phyloP scores from a whole-genome alignment of 371 early-diverging fungal species.

The Blastocladiella emersonii region DNA sequence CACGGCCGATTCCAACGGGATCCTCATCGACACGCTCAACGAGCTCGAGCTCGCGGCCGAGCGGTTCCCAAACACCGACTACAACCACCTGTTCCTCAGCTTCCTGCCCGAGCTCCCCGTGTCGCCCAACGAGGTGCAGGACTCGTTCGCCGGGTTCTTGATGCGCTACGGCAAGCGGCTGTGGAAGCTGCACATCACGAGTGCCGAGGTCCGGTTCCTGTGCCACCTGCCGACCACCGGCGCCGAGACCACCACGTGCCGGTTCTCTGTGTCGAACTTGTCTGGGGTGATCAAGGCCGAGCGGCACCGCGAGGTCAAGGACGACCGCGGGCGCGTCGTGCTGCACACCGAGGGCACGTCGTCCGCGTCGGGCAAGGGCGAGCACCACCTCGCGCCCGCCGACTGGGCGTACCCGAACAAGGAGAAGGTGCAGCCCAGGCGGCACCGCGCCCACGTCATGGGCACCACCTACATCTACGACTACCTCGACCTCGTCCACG shows the following conservation, averaged over 20 bases:
- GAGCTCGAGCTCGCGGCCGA: slow-evolving; percentile 80
- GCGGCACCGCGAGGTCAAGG: slow-evolving; percentile 70
- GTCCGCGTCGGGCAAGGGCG: slow-evolving; percentile 33
- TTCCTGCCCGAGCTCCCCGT: slow-evolving; percentile 77
- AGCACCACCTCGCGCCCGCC: slow-evolving; percentile 71
- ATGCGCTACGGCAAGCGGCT: slow-evolving; percentile 87
- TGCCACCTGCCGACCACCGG: slow-evolving; percentile 10
- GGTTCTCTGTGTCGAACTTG: slow-evolving; percentile 80
- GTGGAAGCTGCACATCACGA: slow-evolving; percentile 85
- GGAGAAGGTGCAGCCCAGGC: slow-evolving; percentile 90
- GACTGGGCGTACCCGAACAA: slow-evolving; percentile 77
- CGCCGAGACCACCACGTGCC: slow-evolving; percentile 36
- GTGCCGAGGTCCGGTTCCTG: slow-evolving; percentile 85
- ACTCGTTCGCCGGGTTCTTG: slow-evolving; percentile 73
- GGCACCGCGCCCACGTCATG: slow-evolving; percentile 94
- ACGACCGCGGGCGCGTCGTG: slow-evolving; percentile 23
- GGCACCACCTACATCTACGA: slow-evolving; percentile 97
- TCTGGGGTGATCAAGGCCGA: slow-evolving; percentile 85
- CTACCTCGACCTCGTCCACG: slow-evolving; percentile 89
- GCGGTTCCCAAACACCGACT: slow-evolving; percentile 84
- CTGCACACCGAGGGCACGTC: slow-evolving; percentile 56
- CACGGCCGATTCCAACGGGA: slow-evolving; percentile 80
- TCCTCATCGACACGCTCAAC: slow-evolving; percentile 84
- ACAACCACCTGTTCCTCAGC: slow-evolving; percentile 95
- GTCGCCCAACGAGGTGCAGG: slow-evolving; percentile 67